These are phyloP conservation scores for Wickerhamomyces canadensis DNA, from an alignment of 805 yeast species.

Conservation along the genomic window DNA sequence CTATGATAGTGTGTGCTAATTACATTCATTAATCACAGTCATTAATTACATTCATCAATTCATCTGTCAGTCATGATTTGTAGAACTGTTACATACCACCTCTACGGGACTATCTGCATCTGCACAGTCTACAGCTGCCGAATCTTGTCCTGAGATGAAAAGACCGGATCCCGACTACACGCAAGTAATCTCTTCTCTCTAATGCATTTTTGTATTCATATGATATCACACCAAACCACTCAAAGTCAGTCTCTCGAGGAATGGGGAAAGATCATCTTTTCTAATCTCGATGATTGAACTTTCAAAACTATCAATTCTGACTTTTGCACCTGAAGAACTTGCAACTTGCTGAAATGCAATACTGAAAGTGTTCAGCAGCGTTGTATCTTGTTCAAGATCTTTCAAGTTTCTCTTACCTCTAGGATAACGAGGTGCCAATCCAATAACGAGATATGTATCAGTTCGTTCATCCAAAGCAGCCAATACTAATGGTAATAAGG, in stretches of 20 bases:
- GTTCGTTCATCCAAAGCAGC: conserved; percentile 73
- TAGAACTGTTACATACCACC: too few relatives aligned
- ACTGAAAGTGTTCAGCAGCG: conserved; percentile 75
- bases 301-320: conserved; percentile 90
- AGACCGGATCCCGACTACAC: too few relatives aligned
- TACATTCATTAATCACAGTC: too few relatives aligned
- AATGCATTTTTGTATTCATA: too few relatives aligned
- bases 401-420: conserved; percentile 32
- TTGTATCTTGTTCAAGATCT: conserved; percentile 32
- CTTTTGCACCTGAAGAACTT: conserved; percentile 75
- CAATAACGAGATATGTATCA: conserved; percentile 81
- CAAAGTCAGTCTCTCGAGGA: conserved; percentile 74
- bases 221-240: conserved; percentile 55
- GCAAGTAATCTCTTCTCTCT: too few relatives aligned
- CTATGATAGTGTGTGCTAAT: not conserved
- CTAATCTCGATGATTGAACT: conserved; percentile 87
- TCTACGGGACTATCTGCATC: too few relatives aligned
- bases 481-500: conserved; percentile 72
- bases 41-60: too few relatives aligned
- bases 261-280: conserved; percentile 82
- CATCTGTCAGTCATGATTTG: too few relatives aligned
- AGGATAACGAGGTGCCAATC: conserved; percentile 80
- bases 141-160: too few relatives aligned
- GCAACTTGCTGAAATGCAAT: conserved; percentile 90
- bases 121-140: too few relatives aligned